Base-by-base conservation (phyloP, 2,329 filamentous ascomycete genomes). In the Colletotrichum spinosum region DNA sequence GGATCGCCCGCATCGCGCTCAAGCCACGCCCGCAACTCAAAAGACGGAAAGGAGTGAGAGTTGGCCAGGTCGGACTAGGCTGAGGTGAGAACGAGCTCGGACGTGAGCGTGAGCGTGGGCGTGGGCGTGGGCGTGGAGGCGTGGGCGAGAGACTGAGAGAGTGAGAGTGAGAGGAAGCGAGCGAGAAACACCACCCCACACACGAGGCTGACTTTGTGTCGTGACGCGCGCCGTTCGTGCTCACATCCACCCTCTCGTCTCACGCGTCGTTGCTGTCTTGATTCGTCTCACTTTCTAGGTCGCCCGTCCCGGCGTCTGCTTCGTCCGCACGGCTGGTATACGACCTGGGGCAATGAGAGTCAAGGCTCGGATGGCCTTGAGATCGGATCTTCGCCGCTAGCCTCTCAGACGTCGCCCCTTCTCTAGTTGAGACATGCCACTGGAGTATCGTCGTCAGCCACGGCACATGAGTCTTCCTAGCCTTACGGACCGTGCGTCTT, bases 391-490 rank as follows among this genome's bases (percentile, higher is more conserved):
- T 53, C 52, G 46, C 17, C 48, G 37, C 59, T 66, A 63, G 57
- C 39, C 48, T 48, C 41, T 44, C 53, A 63, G 42, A 57, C 58
- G 52, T 53, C 48, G 58, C 53, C 53, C 41, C 48, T 57, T 52
- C 48, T 42, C 25, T 41, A 66, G 58, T 54, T 53, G 58, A 63
- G 52, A 57, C 63, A 66, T 66, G 58, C 59, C 63, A 63, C 58
- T 53, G 37, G 42, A 53, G 50, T 17, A 53, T 48, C 58, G 15
- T 49, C 53, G 35, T 57, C 48, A 56, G 58, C 63, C 52, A 57
- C 52, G 41, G 41, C 37, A 41, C 46, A 55, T 52, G 45, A 52
- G 41, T 63, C 52, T 13, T 53, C 4, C 37, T 57, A 49, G 52
- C 38, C 48, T 52, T 50, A 63, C 42, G 38, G 57, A 60, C 63